phyloP scores from a whole-genome alignment of 2,329 filamentous ascomycete genomes.

The Paraphaeosphaeria minitans region DNA sequence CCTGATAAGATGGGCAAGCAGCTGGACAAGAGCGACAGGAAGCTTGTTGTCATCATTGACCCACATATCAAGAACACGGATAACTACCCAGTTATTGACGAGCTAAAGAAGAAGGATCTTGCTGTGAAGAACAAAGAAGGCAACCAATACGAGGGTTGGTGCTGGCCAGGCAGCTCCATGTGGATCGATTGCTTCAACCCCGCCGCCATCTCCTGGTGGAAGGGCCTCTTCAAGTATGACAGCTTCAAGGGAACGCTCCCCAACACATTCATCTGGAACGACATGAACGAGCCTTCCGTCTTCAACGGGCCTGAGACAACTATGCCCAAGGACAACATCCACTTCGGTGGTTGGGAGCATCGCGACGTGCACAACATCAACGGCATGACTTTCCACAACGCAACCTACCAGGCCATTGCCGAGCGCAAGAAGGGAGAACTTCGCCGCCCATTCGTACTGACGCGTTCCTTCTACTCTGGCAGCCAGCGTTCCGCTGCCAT shows the following conservation, averaged over 20 bases:
- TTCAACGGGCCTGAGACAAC: constrained; percentile 98
- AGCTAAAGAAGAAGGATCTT: constrained; percentile 82
- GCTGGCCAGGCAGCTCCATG: constrained; percentile 95
- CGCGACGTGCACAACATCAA: constrained; percentile 96
- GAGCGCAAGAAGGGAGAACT: constrained; percentile 85
- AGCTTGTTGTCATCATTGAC: constrained; percentile 93
- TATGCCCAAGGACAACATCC: constrained; percentile 98
- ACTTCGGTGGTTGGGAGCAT: constrained; percentile 92
- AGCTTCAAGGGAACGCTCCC: constrained; percentile 82
- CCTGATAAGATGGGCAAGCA: constrained; percentile 88
- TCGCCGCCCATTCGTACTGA: constrained; percentile 88
- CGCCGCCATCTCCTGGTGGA: constrained; percentile 91
- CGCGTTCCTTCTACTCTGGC: constrained; percentile 88
- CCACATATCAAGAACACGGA: constrained; percentile 95
- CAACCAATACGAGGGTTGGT: constrained; percentile 93
- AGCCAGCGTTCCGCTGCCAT: constrained; percentile 90
- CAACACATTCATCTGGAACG: constrained; percentile 97
- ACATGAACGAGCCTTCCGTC: constrained; percentile 99
- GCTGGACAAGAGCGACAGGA: constrained; percentile 81
- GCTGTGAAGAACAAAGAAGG: constrained; percentile 89
- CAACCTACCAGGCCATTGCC: constrained; percentile 83
- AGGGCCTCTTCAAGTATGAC: constrained; percentile 82
- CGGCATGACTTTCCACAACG: constrained; percentile 93
- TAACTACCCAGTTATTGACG: constrained; percentile 75
- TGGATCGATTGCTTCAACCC: constrained; percentile 98